phyloP scores from a whole-genome alignment of 1,139 yeast genomes.

The Yamadazyma mexicana region DNA sequence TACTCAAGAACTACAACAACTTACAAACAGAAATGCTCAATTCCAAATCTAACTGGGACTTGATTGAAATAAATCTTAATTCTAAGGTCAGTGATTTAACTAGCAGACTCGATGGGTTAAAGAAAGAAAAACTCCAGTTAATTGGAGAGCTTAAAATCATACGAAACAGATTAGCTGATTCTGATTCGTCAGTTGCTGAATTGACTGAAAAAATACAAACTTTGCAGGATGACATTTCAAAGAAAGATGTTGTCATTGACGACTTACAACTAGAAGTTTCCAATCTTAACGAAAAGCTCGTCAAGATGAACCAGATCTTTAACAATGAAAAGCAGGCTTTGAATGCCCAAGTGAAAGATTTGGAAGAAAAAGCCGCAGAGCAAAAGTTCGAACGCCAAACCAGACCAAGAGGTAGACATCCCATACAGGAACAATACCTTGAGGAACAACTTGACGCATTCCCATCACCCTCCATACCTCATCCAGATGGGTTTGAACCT shows the following conservation, averaged over 20 bases:
- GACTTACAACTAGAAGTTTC: conserved; percentile 4
- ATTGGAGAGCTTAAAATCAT: conserved; percentile 29
- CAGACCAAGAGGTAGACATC: not conserved
- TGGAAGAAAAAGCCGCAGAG: conserved; percentile 16
- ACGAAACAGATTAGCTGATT: conserved; percentile 25
- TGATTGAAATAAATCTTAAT: conserved; percentile 55
- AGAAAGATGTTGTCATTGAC: conserved; percentile 6
- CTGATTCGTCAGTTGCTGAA: conserved; percentile 21
- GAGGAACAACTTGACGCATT: not conserved
- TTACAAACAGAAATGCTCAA: conserved; percentile 66
- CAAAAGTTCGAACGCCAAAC: conserved; percentile 9
- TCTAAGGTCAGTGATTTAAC: conserved; percentile 48
- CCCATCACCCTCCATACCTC: not conserved
- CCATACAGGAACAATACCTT: not conserved
- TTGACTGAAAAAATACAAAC: conserved; percentile 32
- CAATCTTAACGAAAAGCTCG: conserved; percentile 10
- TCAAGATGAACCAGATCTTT: conserved; percentile 22
- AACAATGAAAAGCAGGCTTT: conserved; percentile 31
- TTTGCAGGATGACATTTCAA: conserved; percentile 17
- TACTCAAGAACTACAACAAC: conserved; percentile 44
- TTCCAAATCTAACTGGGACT: conserved; percentile 67
- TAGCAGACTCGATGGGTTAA: conserved; percentile 33
- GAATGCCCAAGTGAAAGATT: conserved; percentile 25
- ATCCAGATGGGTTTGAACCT: not conserved
- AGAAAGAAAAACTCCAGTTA: conserved; percentile 31